Base-by-base conservation (phyloP, 306 rosid species). In the Lotus japonicus region DNA sequence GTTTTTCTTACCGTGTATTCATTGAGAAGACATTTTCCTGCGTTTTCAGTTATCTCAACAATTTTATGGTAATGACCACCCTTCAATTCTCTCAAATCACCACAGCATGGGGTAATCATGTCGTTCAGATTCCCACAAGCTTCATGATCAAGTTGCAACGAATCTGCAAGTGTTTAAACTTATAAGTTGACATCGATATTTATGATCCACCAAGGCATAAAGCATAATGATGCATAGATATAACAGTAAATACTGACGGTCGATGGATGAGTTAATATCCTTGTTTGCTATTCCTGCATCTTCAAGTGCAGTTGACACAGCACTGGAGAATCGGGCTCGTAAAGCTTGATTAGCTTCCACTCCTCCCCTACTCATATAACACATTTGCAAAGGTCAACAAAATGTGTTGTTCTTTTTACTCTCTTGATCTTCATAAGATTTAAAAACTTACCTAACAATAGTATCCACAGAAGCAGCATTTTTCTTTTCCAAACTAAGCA, bases 31-130 rank as follows among this genome's bases (percentile, higher is more conserved):
- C 84, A 88, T 39, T 87, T 81, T 79, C 96, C 97, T n/a, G 97
- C 89, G 73, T 84, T 82, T 57, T 91, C 97, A 9, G 99, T 90
- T 79, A 95, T 91, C 81, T 95, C 96, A 2, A 88, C 95, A 54
- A 88, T 84, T 81, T 79, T 85, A 77, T 95, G 91, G 92, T 88
- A 85, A 77, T 95, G 99, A 21, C 96, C 91, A 42, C 97, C 95
- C 82, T 87, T 95, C 77, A 95, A 66, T 74, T 95, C 97, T 64
- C 91, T 89, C 68, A 95, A 50, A 81, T 88, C 96, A 11, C 88
- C 96, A 10, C 96, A 90, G 82, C 99, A 91, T 5, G 99, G 99
- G 64, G 74, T 71, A 17, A 91, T 81, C 88, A 83, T 88, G 19
- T 96, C 87, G 76, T 84, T 95, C 50, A 95, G 79, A 71, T 91